Evolutionary conservation across 2,329 filamentous ascomycete species (phyloP), one percentile per base, ranked within the genome.

Genomic region (Venturia effusa): DNA sequence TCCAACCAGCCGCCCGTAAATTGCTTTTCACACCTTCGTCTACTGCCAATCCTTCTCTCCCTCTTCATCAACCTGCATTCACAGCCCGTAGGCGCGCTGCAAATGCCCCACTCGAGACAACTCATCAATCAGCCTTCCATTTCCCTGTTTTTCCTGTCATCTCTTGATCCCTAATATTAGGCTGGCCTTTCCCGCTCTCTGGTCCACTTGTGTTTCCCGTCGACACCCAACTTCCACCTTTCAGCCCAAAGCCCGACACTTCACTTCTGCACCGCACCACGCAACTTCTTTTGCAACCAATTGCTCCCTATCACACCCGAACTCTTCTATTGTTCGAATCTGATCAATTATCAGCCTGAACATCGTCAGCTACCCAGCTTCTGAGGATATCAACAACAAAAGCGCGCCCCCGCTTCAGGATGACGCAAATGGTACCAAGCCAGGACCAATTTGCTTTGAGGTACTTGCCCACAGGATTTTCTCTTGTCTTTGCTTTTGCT

Each of bases 391-490:
- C 51, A 34, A 13, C 17, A 45, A 57, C 17, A 57, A 17, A 57
- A 27, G 45, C 45, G 24, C 3, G 51, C 51, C 27, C 15, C 51
- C 51, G 51, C 51, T 57, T 57, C 51, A 57, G 51, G 51, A 57
- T 57, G 51, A 57, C 51, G 51, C 51, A 57, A 34, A 57, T 34
- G 51, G 51, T 57, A n/a, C 51, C 27, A n/a, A 57, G 51, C 51
- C 51, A 37, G 51, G 51, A 57, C 51, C 51, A 57, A 37, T n/a
- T 57, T 57, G 51, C 51, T 57, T 37, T 37, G 51, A 57, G 51
- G 51, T 57, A 57, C 51, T 57, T 57, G 51, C 51, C 45, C 51
- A 57, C 30, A 57, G 51, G 51, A 57, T 57, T 57, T 34, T 7
- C 22, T 45, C 19, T 24, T n/a, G n/a, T 27, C 24, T 51, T 30